Evolutionary conservation across 129 eudicot genomes (phyloP).

Genomic region (sunflower (Helianthus annuus)): DNA sequence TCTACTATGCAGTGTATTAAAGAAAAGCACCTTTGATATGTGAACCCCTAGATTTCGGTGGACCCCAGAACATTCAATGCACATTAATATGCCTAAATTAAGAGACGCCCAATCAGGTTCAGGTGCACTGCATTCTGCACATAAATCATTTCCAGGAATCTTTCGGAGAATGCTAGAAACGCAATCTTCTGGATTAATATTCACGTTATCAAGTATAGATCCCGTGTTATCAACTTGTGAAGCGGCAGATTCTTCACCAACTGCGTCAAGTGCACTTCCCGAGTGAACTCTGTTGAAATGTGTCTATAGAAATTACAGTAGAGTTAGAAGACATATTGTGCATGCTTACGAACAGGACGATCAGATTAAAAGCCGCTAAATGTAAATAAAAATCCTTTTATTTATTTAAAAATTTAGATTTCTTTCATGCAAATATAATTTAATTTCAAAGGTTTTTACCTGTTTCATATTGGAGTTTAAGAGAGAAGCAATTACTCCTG

Average conservation of each 20-base stretch:
- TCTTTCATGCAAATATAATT: neutral
- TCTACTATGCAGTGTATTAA: conserved; percentile 1
- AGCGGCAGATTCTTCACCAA: conserved; percentile 32
- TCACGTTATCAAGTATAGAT: conserved; percentile 35
- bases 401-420: neutral
- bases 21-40: conserved; percentile 73
- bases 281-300: conserved; percentile 38
- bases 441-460: conserved; percentile 44
- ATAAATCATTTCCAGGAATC: conserved; percentile 83
- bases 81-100: conserved; percentile 89
- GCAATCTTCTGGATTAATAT: conserved; percentile 48
- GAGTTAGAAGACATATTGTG: neutral
- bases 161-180: conserved; percentile 72
- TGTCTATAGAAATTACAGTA: conserved; percentile 41
- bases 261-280: conserved; percentile 31
- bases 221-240: conserved; percentile 38
- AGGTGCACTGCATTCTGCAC: conserved; percentile 87
- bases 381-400: neutral
- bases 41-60: conserved; percentile 99
- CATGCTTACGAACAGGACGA: neutral
- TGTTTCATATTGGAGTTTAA: conserved; percentile 82
- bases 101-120: conserved; percentile 99
- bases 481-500: conserved; percentile 86
- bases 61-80: conserved; percentile 95
- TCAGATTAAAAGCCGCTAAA: neutral